phyloP scores from a whole-genome alignment of 2,329 filamentous ascomycete genomes.

The Xylaria hypoxylon region DNA sequence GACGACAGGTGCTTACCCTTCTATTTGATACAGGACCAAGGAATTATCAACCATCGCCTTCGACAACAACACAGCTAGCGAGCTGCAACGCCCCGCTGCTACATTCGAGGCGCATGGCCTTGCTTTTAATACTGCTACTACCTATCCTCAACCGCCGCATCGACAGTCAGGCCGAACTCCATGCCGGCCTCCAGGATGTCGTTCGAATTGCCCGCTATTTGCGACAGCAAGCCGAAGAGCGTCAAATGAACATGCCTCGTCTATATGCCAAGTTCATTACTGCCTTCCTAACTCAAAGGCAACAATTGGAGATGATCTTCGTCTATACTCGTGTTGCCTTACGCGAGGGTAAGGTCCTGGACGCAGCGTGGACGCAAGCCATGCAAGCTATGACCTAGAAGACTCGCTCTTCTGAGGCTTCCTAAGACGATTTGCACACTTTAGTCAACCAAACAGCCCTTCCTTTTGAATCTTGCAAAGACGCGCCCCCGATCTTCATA shows the following conservation, averaged over 20 bases:
- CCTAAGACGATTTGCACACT: neutral
- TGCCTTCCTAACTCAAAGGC: neutral
- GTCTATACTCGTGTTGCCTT: neutral
- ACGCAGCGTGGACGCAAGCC: neutral
- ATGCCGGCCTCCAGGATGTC: neutral
- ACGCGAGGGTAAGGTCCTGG: neutral
- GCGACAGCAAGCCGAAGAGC: neutral
- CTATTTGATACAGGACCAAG: constrained; percentile 2
- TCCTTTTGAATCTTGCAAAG: constrained; percentile 2
- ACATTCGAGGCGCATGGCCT: constrained; percentile 7
- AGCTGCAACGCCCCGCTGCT: constrained; percentile 4
- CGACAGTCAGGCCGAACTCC: neutral
- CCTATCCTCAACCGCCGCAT: neutral
- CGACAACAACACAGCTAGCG: neutral
- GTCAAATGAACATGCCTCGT: constrained; percentile 2
- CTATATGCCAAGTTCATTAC: constrained; percentile 1
- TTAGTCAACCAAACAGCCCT: neutral
- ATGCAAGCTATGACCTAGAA: constrained; percentile 5
- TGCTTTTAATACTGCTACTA: constrained; percentile 7
- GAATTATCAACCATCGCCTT: constrained; percentile 4
- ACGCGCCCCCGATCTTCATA: neutral
- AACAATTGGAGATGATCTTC: neutral
- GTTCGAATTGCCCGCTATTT: neutral
- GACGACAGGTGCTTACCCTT: constrained; percentile 5
- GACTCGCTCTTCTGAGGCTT: neutral